Conservation (phyloP, 2,329 filamentous ascomycete species). For the Cladophialophora psammophila region DNA sequence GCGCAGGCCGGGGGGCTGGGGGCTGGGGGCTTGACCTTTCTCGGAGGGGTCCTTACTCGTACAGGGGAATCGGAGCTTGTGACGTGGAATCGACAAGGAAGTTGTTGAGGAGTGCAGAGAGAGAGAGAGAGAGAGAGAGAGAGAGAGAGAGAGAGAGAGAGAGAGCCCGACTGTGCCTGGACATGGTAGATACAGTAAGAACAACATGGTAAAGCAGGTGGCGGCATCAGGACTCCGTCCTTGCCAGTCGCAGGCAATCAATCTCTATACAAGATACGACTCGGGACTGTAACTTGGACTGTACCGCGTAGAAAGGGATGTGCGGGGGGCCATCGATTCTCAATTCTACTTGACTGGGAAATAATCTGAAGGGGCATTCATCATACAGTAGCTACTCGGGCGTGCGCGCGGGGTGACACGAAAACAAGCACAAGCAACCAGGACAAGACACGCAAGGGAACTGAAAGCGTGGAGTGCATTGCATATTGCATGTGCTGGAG, state of each 20-base stretch:
- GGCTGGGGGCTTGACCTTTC: conserved; percentile 1
- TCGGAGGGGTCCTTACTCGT: neutral
- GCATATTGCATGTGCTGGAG: conserved; percentile 8
- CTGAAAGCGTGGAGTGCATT: conserved; percentile 20
- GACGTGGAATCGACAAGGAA: neutral
- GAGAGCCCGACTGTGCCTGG: neutral
- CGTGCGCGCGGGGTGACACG: conserved; percentile 1
- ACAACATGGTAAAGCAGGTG: no score
- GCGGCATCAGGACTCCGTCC: no score
- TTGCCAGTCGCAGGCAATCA: neutral
- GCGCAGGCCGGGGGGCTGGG: conserved; percentile 9
- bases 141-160: neutral
- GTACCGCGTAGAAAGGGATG: neutral
- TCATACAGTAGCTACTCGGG: no score
- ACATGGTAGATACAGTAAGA: no score
- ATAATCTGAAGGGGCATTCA: neutral
- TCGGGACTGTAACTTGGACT: neutral
- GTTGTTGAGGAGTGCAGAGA: neutral
- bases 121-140: neutral
- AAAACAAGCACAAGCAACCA: neutral
- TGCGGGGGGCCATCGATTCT: neutral
- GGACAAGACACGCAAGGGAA: neutral
- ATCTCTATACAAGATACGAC: neutral
- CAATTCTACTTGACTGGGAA: neutral
- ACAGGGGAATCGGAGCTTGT: neutral